Evolutionary conservation across 2,329 filamentous ascomycete genomes (phyloP), one percentile per base, ranked within the genome.

Genomic region (Calonectria pteridis): DNA sequence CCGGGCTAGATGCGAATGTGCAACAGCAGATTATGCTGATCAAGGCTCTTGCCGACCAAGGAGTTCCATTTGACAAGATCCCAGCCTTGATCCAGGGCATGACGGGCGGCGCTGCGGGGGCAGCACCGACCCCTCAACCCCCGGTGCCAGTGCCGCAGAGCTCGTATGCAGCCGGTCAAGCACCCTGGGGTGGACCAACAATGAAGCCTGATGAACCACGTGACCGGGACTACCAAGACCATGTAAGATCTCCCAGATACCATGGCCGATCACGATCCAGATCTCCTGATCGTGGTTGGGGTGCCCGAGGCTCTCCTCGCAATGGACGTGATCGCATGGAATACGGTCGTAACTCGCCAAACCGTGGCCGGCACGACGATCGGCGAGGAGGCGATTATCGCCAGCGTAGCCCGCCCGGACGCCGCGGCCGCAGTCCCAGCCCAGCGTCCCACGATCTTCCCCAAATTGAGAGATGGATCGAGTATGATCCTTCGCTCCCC

Each of bases 351-450:
- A 91, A 93, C 81, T 93, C 92, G 23, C 91, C 92, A 43, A 90
- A 90, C 71, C 89, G 90, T 77, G 90, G 90, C 72, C 89, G 89
- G 66, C 88, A 88, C 72, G 90, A 92, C 75, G 89, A 89, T 51
- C 88, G 90, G 50, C 89, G 91, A 74, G 89, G 88, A 73, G 86
- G 89, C 69, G 92, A 95, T 49, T 98, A 98, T 86, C 94, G 96
- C 77, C 95, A 98, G 83, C 94, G 97, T 81, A 98, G 94, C 81
- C 95, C 96, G 58, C 89, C 91, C 69, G 91, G 91, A 71, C 92
- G 93, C 76, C 91, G 92, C 80, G 91, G 90, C 73, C 90, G 90
- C 77, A 93, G 93, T 81, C 89, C 92, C 71, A 90, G 88, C 75
- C 91, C 91, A 73, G 90, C 91, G 73, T 82, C 86, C 63, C 83